A percentile compares a stretch with the other conserved stretches of the same genome.
Conservation (phyloP, 1,284 basidiomycete species). For the Melampsora americana region DNA sequence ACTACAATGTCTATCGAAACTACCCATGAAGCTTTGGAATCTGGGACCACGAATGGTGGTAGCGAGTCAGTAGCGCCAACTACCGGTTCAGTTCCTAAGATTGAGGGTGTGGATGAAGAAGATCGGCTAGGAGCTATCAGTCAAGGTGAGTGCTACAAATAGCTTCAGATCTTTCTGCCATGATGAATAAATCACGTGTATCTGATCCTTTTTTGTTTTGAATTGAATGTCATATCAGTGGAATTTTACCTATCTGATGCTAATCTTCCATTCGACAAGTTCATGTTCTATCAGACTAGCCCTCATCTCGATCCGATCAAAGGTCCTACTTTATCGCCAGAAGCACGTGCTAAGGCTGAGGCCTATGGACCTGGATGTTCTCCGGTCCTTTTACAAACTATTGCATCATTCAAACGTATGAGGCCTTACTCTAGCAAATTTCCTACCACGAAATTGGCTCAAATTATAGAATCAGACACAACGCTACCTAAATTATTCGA, state of each 20-base stretch:
- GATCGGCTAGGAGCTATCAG: slow-evolving; percentile 34
- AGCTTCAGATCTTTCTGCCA: neutral
- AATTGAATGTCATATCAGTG: slow-evolving; percentile 59
- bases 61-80: neutral
- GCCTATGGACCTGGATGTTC: slow-evolving; percentile 41
- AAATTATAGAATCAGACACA: slow-evolving; percentile 24
- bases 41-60: neutral
- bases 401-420: slow-evolving; percentile 44
- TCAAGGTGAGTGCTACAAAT: slow-evolving; percentile 19
- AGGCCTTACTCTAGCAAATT: slow-evolving; percentile 33
- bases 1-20: neutral
- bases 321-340: slow-evolving; percentile 29
- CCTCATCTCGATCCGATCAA: slow-evolving; percentile 40
- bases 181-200: neutral
- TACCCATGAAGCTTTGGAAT: neutral
- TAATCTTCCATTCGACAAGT: slow-evolving; percentile 96
- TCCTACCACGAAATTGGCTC: slow-evolving; percentile 37
- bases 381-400: slow-evolving; percentile 35
- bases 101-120: slow-evolving; percentile 40
- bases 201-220: neutral
- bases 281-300: slow-evolving; percentile 64
- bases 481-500: slow-evolving; percentile 36
- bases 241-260: slow-evolving; percentile 97
- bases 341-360: slow-evolving; percentile 39
- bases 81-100: neutral